Conservation (phyloP, 129 eudicot species). For the carrot (Daucus carota) region DH1_v3.0 NC_030389.2:37181501-37182000, state of each 20-base stretch:
- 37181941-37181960: too few species aligned
- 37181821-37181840: too few species aligned
- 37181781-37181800: neutral
- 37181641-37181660: constrained; percentile 87
- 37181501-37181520: too few species aligned
- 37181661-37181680: too few species aligned
- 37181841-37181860: too few species aligned
- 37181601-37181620: constrained; percentile 87
- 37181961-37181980: too few species aligned
- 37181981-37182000: neutral
- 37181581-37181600: constrained; percentile 90
- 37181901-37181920: constrained; percentile 99
- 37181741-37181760: neutral
- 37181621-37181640: constrained; percentile 96
- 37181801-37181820: too few species aligned
- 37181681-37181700: neutral
- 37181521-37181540: too few species aligned
- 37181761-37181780: neutral
- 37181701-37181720: neutral
- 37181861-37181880: constrained; percentile 8
- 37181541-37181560: too few species aligned
- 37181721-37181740: constrained; percentile 1
- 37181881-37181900: constrained; percentile 99
- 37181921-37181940: constrained; percentile 98
- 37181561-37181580: too few species aligned